Percentiles rank a stretch among this genome's conserved stretches.
Conservation (phyloP, 805 yeast species). For the Jamesozyma hellenica region DNA sequence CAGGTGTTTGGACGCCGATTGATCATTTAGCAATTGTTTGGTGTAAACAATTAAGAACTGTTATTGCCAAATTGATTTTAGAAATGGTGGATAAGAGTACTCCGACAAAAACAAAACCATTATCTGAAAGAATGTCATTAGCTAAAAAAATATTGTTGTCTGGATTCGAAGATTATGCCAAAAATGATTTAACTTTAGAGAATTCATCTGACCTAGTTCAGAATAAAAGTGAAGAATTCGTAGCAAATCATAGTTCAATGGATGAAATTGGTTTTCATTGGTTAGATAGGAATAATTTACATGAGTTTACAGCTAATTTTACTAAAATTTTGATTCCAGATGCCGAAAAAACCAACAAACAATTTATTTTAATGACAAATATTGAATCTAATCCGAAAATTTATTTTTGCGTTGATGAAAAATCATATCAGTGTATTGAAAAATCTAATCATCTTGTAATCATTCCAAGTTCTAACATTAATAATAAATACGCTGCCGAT, state of each 20-base stretch:
- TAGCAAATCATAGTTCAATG: background rate
- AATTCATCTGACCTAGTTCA: background rate
- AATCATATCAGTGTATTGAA: slow-evolving; percentile 36
- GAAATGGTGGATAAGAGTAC: slow-evolving; percentile 44
- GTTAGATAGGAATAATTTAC: background rate
- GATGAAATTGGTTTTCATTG: too few species aligned
- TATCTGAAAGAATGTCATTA: slow-evolving; percentile 47
- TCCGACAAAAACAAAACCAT: slow-evolving; percentile 41
- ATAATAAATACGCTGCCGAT: slow-evolving; percentile 33
- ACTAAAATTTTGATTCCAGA: slow-evolving; percentile 3
- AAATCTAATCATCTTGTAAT: slow-evolving; percentile 28
- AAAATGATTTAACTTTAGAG: background rate
- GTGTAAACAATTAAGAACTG: slow-evolving; percentile 79
- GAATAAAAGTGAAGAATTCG: slow-evolving; percentile 1
- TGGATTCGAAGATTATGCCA: slow-evolving; percentile 43
- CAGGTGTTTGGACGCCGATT: slow-evolving; percentile 85
- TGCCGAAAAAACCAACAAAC: background rate
- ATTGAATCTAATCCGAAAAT: slow-evolving; percentile 5
- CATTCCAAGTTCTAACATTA: slow-evolving; percentile 43
- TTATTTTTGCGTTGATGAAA: slow-evolving; percentile 8
- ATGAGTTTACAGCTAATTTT: background rate
- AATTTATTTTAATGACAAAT: slow-evolving; percentile 15
- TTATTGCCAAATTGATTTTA: slow-evolving; percentile 48
- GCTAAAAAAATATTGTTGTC: slow-evolving; percentile 39
- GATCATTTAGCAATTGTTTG: slow-evolving; percentile 94